A percentile compares a stretch with the other conserved stretches of the same genome.
These are phyloP conservation scores for Amaranthus palmeri DNA, from an alignment of 148 eudicot species.

Conservation along the genomic window DNA sequence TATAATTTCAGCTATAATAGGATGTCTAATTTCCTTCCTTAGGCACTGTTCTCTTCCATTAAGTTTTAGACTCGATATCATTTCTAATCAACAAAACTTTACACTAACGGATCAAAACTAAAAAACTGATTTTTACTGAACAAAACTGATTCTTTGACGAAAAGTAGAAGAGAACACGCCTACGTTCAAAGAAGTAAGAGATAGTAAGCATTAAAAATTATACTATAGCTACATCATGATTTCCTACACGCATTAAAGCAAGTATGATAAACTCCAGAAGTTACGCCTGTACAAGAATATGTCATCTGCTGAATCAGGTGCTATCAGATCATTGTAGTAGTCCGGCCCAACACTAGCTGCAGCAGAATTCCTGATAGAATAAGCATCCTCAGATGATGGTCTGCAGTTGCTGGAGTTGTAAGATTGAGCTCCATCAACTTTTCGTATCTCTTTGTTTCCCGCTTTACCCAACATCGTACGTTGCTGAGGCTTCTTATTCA, in stretches of 20 bases:
- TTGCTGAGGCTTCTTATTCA: conserved; percentile 19
- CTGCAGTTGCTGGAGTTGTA: conserved; percentile 26
- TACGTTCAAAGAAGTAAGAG: too few relatives aligned
- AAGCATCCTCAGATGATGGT: conserved; percentile 27
- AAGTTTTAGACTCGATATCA: too few relatives aligned
- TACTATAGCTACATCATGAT: background rate
- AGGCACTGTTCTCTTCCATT: too few relatives aligned
- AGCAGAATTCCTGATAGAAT: conserved; percentile 15
- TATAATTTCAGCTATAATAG: too few relatives aligned
- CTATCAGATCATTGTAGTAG: conserved; percentile 30
- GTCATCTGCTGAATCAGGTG: conserved; percentile 47
- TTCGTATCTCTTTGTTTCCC: conserved; percentile 23
- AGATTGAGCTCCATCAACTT: conserved; percentile 22
- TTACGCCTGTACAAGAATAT: conserved; percentile 54
- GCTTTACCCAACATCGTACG: conserved; percentile 26
- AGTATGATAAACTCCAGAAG: conserved; percentile 34
- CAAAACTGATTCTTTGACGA: too few relatives aligned
- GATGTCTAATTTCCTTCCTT: too few relatives aligned
- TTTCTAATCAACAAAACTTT: too few relatives aligned
- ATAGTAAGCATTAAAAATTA: too few relatives aligned
- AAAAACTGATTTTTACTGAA: too few relatives aligned
- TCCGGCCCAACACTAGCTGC: conserved; percentile 27
- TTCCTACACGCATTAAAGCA: conserved; percentile 33
- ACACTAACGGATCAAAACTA: too few relatives aligned
- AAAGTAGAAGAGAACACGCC: too few relatives aligned